Evolutionary conservation across 257 asterid species (phyloP).

Genomic region (Solanum tarijense): DNA sequence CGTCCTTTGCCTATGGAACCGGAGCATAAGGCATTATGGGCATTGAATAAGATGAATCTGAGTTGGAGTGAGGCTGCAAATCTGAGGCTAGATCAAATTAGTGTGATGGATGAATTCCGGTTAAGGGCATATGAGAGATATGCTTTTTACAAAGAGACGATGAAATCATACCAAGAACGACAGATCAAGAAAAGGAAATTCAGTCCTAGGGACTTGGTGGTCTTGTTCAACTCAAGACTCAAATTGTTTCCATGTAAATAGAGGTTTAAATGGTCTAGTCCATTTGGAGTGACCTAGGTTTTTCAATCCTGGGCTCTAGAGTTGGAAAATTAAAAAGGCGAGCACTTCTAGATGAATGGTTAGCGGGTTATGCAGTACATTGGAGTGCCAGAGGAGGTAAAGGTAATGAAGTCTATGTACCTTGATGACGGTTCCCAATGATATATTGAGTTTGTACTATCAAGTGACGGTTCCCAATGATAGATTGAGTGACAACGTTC

Average conservation of each 20-base stretch:
- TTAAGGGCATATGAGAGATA: background rate
- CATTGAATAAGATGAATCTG: background rate
- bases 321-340: background rate
- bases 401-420: background rate
- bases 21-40: background rate
- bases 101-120: no score
- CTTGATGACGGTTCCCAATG: background rate
- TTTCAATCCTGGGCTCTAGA: background rate
- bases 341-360: background rate
- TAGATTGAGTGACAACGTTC: background rate
- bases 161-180: background rate
- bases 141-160: background rate
- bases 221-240: background rate
- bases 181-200: no score
- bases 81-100: background rate
- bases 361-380: background rate
- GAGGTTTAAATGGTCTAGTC: background rate
- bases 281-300: background rate
- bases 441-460: background rate
- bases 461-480: background rate
- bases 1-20: no score
- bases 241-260: no score
- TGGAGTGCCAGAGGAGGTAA: background rate
- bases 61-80: background rate
- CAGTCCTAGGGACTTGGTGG: background rate